A percentile compares a stretch with the other conserved stretches of the same genome.
These are phyloP conservation scores for Aspergillus pseudoterreus DNA, from an alignment of 2,329 filamentous ascomycete species.

Conservation along the genomic window DNA sequence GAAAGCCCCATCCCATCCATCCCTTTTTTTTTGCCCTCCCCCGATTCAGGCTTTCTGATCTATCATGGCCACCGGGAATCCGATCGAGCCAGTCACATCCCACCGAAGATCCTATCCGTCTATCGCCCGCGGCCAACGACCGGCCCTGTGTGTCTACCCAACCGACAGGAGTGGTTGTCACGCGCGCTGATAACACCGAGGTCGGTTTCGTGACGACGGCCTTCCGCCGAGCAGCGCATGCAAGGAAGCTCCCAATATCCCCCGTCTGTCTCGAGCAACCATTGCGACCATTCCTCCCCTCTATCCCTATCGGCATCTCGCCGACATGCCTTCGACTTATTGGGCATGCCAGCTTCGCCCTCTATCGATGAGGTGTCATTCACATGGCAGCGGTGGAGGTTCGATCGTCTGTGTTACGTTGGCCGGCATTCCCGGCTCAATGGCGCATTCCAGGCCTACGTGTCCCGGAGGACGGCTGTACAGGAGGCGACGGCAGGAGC, in stretches of 20 bases:
- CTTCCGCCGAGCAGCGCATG: no score
- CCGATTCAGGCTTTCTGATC: background rate
- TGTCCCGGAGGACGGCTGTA: background rate
- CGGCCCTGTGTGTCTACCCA: conserved; percentile 5
- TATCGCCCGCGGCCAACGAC: background rate
- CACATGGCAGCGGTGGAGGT: conserved; percentile 3
- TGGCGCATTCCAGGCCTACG: conserved; percentile 1
- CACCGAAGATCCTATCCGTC: conserved; percentile 1
- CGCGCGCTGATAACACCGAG: background rate
- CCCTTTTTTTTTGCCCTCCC: background rate
- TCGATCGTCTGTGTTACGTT: background rate
- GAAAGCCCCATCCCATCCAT: background rate
- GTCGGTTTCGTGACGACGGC: no score
- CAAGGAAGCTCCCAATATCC: no score
- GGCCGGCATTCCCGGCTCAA: conserved; percentile 1
- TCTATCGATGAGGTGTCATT: conserved; percentile 5
- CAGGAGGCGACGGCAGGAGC: background rate
- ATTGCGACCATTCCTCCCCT: background rate
- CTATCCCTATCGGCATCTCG: background rate
- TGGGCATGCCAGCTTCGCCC: background rate
- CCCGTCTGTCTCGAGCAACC: background rate
- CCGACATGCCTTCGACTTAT: background rate
- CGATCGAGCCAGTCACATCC: background rate
- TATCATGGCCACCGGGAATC: background rate
- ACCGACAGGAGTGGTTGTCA: conserved; percentile 1